Conservation (phyloP, 371 early-diverging fungal species). For the Mucor saturninus region DNA sequence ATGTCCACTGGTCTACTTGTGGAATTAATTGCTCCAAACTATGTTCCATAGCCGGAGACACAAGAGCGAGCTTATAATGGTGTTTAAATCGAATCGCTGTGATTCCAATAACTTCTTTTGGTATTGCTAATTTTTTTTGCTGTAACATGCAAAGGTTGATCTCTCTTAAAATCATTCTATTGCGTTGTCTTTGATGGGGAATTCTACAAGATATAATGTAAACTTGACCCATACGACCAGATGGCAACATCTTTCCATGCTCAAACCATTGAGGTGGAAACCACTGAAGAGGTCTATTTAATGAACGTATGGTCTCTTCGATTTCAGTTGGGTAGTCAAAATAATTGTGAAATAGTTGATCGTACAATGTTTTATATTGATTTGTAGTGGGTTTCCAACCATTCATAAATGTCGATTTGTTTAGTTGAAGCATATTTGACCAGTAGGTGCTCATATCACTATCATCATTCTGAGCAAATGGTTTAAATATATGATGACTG, state of each 20-base stretch:
- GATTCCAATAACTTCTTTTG: constrained; percentile 21
- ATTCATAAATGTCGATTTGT: constrained; percentile 19
- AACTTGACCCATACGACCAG: constrained; percentile 27
- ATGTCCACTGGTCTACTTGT: constrained; percentile 28
- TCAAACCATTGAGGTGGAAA: constrained; percentile 25
- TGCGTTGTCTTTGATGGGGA: constrained; percentile 6
- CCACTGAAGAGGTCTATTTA: constrained; percentile 14
- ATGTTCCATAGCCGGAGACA: constrained; percentile 12
- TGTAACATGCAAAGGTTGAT: constrained; percentile 15
- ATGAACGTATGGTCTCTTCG: background rate
- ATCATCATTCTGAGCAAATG: background rate
- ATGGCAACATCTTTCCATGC: constrained; percentile 8
- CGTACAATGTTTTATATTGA: constrained; percentile 16
- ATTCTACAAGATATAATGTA: constrained; percentile 18
- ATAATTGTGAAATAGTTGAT: constrained; percentile 25
- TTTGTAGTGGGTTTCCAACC: constrained; percentile 19
- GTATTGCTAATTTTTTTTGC: background rate
- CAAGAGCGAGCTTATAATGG: constrained; percentile 15
- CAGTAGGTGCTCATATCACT: constrained; percentile 7
- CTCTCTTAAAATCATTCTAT: constrained; percentile 8
- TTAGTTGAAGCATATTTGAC: constrained; percentile 8
- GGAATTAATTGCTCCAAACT: constrained; percentile 30
- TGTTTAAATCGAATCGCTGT: constrained; percentile 22
- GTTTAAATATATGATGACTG: background rate
- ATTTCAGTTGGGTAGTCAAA: constrained; percentile 19